Evolutionary conservation across 768 basidiomycete species (phyloP), one percentile per base, ranked within the genome.

Genomic region (Tylopilus balloui): DNA sequence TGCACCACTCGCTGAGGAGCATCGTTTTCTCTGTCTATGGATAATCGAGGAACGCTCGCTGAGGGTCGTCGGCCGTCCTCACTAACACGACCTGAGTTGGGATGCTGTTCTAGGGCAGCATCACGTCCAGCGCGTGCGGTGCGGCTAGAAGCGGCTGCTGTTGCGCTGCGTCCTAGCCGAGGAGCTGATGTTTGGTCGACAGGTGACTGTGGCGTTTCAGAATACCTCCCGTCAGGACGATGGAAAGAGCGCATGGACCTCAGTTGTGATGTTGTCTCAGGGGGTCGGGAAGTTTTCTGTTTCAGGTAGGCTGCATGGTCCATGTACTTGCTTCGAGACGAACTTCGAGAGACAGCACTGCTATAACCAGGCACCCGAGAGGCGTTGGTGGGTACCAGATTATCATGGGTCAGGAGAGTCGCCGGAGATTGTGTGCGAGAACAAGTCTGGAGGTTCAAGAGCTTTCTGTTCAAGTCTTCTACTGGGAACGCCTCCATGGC

Each of bases 191-290:
- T 42, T 47, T 53, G 51, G 35, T 73, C 72, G 4, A 41, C 36
- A 24, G 71, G 69, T 21, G 70, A 44, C 9, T 72, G 68, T 19
- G 62, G 60, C n/a, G 63, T 48, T 32, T 76, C 75, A 2, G 59
- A 47, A 14, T 67, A 50, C 28, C 69, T 64, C 39, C 65, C 59
- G 39, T 73, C 66, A 10, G 73, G 63, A 28, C 74, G 78, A 58
- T 80, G 83, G 70, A 88, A 83, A 8, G 86, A 87, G 15, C 80
- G 76, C 73, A 69, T 71, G 19, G 75, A 67, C 17, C 76, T 77
- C 24, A 86, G 55, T 27, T 61, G 64, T 9, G 61, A 37, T 34
- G 55, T 19, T 9, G 37, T 31, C 17, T 63, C 47, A 37, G 63
- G 52, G 44, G 58, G 47, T 24, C 64, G 60, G 21, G 57, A 29